Evolutionary conservation across 2,329 filamentous ascomycete genomes (phyloP), one percentile per base, ranked within the genome.

Genomic region (Talaromyces sp.): DNA sequence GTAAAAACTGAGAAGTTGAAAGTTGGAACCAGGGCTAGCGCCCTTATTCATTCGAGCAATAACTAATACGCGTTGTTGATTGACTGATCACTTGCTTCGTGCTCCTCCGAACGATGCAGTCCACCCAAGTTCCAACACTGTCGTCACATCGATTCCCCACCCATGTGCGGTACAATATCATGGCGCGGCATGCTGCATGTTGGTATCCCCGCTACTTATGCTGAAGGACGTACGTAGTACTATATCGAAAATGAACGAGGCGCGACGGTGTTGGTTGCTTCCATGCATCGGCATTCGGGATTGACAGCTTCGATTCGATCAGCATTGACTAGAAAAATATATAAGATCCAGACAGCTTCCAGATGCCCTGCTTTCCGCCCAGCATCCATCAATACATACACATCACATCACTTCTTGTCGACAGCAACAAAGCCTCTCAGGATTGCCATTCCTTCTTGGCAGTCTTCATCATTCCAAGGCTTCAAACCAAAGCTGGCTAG

Each of bases 381-480:
- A 35, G 12, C 12, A 35, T 14, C 12, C 3, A 35, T 24, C 12
- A 2, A 46, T n/a, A 56, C 19, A 41, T n/a, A 48, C 38, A 48
- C 7, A 38, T 29, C 24, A 19, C 35, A 52, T 43, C 24, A 52
- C 38, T 32, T 38, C 43, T 50, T 27, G 2, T 54, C 24, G 12
- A 32, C 43, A 8, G 59, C 50, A 12, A 21, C 31, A 17, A 61
- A 46, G 26, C 5, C 26, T 19, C 41, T 29, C 1, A 62, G n/a
- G 31, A 62, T 62, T 6, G 12, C n/a, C 50, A 62, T 63, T 5
- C 57, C 70, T 54, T 72, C 69, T 1, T 66, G 56, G 0, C 31
- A 59, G 53, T 72, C 70, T 1, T 70, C 67, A 0, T 55, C 5
- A 1, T 69, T 56, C 64, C 63, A 68, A 0, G 69, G 66, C 54